Base-by-base conservation (phyloP, 768 basidiomycete genomes). In the Agrocybe praecox region DNA sequence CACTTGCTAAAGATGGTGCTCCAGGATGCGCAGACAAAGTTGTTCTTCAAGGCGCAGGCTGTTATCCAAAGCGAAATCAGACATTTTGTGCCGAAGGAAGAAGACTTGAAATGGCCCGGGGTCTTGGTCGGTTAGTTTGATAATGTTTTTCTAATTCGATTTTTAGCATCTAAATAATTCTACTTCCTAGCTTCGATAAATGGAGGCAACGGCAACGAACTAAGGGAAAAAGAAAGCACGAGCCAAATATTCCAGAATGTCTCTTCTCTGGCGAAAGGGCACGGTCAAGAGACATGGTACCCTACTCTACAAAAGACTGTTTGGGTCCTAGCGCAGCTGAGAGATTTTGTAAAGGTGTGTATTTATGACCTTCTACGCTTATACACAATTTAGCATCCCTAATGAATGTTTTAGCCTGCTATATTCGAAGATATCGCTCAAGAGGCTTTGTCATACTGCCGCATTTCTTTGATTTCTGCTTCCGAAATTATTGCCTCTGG, bases 341-440 rank as follows among this genome's bases (percentile, higher is more conserved):
- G 94, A 58, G 87, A 94, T 60, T 98, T 92, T 64, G 91, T 98
- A 53, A 94, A 97, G 78, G 96, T 94, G 67, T 33, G 79, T 36
- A 18, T 33, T 46, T 32, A 11, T 54, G 12, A 11, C 19, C 21
- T 23, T 21, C 9, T 45, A 32, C 10, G n/a, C n/a, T n/a, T n/a
- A n/a, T 7, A 46, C 14, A 51, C 33, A 55, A 53, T 50, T 51
- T n/a, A 8, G 40, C 43, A 10, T 32, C 6, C 56, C 18, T 52
- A 19, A 43, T 34, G 24, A 22, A 43, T 17, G 36, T 9, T 40
- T 40, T 40, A 98, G 95, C 88, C 92, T n/a, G 89, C 87, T 1
- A 96, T 98, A 56, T 99, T 97, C 57, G 91, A 95, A 64, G 97
- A 99, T 69, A 91, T 98, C 40, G 95, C 96, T 0, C 92, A 95